Base-by-base conservation (phyloP, 1,284 basidiomycete genomes). In the Porodaedalea pini region DNA sequence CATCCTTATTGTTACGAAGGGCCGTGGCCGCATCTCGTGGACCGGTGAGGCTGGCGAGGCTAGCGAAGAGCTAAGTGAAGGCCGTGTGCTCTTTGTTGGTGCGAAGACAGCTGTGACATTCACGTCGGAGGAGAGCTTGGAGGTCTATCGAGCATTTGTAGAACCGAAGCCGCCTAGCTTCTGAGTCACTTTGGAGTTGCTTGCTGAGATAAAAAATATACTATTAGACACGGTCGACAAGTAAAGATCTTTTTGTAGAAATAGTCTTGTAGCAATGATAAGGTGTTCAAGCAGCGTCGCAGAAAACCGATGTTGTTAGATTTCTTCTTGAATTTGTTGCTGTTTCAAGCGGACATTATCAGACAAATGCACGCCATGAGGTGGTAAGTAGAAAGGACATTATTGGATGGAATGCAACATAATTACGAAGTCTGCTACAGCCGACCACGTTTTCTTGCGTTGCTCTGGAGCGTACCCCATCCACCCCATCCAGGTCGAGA, bases 21-120 rank as follows among this genome's bases (percentile, higher is more conserved):
- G 94, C 0, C 70, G 68, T 0, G 94, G 90, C 0, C 59, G 58
- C 21, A 61, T 78, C 0, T 67, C 60, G 17, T 67, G 86, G n/a
- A 65, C 61, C 29, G 85, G 80, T 77, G 73, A 66, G 10, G 68
- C 60, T 25, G 71, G 64, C 34, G 67, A 66, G 41, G 71, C 73
- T 50, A 68, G 68, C 27, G 58, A 89, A 54, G 70, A 77, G 13
- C 63, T 94, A 11, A 69, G 71, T 31, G 71, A 79, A 49, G 97
- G 96, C 6, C 85, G 88, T 60, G 92, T 94, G 29, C 74, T 90
- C 60, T 98, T 98, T 66, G 71, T 98, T 23, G 92, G 85, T n/a
- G 91, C 94, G 2, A 83, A 78, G 7, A 76, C 78, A 2, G 75
- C 75, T 60, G 71, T 93, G 27, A 69, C 71, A 44, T 76, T 92